Percentiles rank a stretch among this genome's conserved stretches.
These are phyloP conservation scores for Asterella californica DNA, from an alignment of 225 moss, liverwort and hornwort species.

Conservation along the genomic window DNA sequence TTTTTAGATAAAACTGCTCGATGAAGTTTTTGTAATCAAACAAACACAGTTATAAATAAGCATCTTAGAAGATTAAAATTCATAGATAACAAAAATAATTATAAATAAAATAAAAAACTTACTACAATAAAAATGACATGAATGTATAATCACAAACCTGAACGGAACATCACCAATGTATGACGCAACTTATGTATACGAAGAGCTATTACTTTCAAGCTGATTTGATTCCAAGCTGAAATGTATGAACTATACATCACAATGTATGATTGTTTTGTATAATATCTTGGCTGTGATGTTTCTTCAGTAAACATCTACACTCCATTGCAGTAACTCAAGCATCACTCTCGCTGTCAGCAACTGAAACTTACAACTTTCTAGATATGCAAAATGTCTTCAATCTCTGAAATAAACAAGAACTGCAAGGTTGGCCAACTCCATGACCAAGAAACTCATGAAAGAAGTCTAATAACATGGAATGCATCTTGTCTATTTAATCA, in stretches of 20 bases:
- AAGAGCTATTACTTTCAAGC: neutral
- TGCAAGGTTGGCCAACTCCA: neutral
- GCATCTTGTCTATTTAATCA: neutral
- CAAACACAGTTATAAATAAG: too few relatives aligned
- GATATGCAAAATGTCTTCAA: neutral
- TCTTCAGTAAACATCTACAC: neutral
- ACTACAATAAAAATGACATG: too few relatives aligned
- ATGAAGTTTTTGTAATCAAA: too few relatives aligned
- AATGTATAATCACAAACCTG: too few relatives aligned
- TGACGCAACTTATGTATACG: neutral
- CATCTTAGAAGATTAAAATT: too few relatives aligned
- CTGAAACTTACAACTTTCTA: neutral
- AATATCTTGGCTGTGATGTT: too few relatives aligned
- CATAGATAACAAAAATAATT: too few relatives aligned
- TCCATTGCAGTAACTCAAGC: neutral
- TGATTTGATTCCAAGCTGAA: neutral
- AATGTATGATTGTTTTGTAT: too few relatives aligned
- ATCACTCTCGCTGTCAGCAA: neutral
- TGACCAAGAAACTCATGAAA: neutral
- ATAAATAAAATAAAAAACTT: too few relatives aligned
- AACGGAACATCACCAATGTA: too few relatives aligned
- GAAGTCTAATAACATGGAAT: neutral
- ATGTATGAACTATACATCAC: neutral
- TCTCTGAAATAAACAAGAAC: neutral
- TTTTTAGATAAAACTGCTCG: too few relatives aligned